Base-by-base conservation (phyloP, 139 green algal genomes). In the Volvox africanus region DNA sequence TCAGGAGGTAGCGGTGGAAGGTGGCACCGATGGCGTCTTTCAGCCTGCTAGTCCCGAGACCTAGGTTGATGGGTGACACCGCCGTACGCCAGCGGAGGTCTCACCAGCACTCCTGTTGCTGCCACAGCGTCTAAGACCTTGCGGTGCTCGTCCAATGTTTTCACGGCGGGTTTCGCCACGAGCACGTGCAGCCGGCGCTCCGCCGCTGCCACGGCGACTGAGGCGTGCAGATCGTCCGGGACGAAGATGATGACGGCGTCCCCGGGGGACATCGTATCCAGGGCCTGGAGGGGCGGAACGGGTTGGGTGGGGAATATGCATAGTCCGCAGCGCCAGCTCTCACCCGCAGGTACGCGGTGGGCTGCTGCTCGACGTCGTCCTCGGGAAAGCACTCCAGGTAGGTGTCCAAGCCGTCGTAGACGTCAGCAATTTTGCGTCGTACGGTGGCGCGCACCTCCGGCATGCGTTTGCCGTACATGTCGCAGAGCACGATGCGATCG, bases 201-300 rank as follows among this genome's bases (percentile, higher is more conserved):
- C 35, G 95, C 88, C 73, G 87, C 83, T 0, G 92, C 93, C 65
- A 92, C 0, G 9, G 94, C 91, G 35, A 97, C 92, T 19, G 26
- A 11, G 12, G 89, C 93, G 92, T 96, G 95, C 18, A 93, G 95
- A 91, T 96, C 86, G 80, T 96, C 94, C 0, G 95, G 95, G 32
- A 95, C 96, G 88, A 96, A 96, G 84, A 96, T 94, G 77, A 93
- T 96, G 61, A 86, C 93, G 21, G 92, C 90, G 88, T 96, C 94
- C 19, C 95, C 95, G 0, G 87, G 91, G 30, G 83, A 33, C 93
- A 95, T 95, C 69, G 61, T 61, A 32, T 62, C 79, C 1, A 95
- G 92, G 22, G 91, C 93, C 92, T 94, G 82, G 44, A 22, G 32
- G 61, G 18, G 32, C 6, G n/a, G 28, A 2, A 21, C 12, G 26